Conservation (phyloP, 441 rosid genomes). For the Adansonia rubrostipa region DNA sequence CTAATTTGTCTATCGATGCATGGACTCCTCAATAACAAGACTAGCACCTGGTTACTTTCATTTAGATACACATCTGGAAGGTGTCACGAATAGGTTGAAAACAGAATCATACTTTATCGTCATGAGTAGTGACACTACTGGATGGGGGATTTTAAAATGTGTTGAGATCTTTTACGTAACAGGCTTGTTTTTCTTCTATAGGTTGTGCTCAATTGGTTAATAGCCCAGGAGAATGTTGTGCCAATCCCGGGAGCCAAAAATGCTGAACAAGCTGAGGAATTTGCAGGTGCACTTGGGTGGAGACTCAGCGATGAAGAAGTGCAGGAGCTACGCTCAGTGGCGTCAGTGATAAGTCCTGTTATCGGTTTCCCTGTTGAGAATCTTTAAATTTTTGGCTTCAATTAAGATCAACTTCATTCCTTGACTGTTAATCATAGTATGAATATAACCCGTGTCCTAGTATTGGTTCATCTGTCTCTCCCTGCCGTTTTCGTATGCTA, state of each 20-base stretch:
- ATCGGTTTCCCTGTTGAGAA: slow-evolving; percentile 82
- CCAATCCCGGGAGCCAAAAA: slow-evolving; percentile 97
- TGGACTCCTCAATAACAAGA: neutral
- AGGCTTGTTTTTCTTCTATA: slow-evolving; percentile 27
- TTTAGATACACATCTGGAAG: slow-evolving; percentile 12
- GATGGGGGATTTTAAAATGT: neutral
- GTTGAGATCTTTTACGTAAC: neutral
- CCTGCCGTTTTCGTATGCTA: neutral
- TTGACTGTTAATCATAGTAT: slow-evolving; percentile 1
- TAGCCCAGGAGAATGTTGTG: slow-evolving; percentile 83
- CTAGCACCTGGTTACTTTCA: neutral
- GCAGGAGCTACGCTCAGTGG: slow-evolving; percentile 74
- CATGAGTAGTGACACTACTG: neutral
- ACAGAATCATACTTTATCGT: neutral
- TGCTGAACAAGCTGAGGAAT: slow-evolving; percentile 79
- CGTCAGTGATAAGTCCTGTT: slow-evolving; percentile 59
- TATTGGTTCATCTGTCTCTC: neutral
- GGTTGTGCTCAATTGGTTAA: slow-evolving; percentile 95
- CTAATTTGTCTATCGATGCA: neutral
- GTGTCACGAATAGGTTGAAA: neutral
- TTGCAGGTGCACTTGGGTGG: slow-evolving; percentile 90
- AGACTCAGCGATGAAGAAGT: slow-evolving; percentile 64
- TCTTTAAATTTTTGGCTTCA: slow-evolving; percentile 40
- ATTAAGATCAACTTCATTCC: neutral
- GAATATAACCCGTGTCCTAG: neutral